Conservation (phyloP, 129 eudicot species). For the Mikania micrantha region DNA sequence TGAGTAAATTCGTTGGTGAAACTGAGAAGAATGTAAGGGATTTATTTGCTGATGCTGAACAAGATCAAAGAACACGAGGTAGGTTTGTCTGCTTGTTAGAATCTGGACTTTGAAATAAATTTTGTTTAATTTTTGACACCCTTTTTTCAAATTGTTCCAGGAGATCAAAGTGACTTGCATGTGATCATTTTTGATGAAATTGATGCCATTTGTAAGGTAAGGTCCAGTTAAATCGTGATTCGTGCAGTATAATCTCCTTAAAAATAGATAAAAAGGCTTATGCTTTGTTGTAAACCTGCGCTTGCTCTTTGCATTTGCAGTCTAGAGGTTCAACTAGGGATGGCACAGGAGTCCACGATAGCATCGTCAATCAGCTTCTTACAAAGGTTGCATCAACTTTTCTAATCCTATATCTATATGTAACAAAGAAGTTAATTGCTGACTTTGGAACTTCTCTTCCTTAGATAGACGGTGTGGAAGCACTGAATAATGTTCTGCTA, state of each 20-base stretch:
- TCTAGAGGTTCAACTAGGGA: conserved; percentile 99
- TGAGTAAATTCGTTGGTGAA: conserved; percentile 98
- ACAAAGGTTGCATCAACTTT: conserved; percentile 66
- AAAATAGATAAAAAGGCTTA: no score
- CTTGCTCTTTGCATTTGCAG: conserved; percentile 37
- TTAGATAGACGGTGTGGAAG: conserved; percentile 99
- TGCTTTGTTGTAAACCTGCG: conserved; percentile 1
- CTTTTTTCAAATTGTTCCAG: conserved; percentile 34
- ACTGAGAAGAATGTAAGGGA: conserved; percentile 98
- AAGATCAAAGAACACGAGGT: conserved; percentile 91
- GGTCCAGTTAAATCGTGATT: not conserved
- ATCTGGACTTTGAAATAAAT: not conserved
- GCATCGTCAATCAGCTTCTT: conserved; percentile 98
- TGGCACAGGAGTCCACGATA: conserved; percentile 99
- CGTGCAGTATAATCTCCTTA: not conserved
- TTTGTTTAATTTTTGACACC: not conserved
- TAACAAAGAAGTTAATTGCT: not conserved
- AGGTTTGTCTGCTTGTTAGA: conserved; percentile 17
- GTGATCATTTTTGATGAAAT: conserved; percentile 97
- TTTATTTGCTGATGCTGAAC: conserved; percentile 99
- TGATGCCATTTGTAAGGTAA: conserved; percentile 98
- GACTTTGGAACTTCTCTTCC: conserved; percentile 23
- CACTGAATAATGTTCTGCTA: conserved; percentile 91
- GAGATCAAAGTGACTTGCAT: conserved; percentile 97
- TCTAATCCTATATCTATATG: conserved; percentile 3